Base-by-base conservation (phyloP, 1,139 yeast genomes). In the Diutina catenulata region DNA sequence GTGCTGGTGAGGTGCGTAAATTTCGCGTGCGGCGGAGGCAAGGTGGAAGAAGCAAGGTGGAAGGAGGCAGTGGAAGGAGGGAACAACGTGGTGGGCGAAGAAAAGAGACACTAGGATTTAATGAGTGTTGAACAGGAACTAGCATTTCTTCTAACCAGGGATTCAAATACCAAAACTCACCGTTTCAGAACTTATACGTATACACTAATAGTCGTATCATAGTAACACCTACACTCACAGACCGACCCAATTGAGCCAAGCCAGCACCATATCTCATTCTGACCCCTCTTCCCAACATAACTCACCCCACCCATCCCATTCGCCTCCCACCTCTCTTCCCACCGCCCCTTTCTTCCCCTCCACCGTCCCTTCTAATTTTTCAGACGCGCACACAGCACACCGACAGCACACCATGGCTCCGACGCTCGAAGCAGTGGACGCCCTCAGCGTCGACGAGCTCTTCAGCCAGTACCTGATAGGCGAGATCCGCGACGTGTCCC, bases 371-470 rank as follows among this genome's bases (percentile, higher is more conserved):
- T n/a, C n/a, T n/a, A n/a, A n/a, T n/a, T n/a, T n/a, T n/a, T n/a
- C n/a, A n/a, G n/a, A n/a, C n/a, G n/a, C n/a, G n/a, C n/a, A n/a
- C n/a, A n/a, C n/a, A n/a, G n/a, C n/a, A n/a, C n/a, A n/a, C n/a
- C n/a, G n/a, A n/a, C n/a, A n/a, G n/a, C n/a, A n/a, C n/a, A n/a
- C n/a, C n/a, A n/a, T n/a, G n/a, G n/a, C n/a, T n/a, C n/a, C n/a
- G n/a, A n/a, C n/a, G n/a, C n/a, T n/a, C n/a, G n/a, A n/a, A 27
- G 18, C 18, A 13, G 7, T 13, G 6, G 19, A 27, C 8, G 6
- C 23, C 23, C 24, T 31, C 25, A 20, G 24, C 9, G 35, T 31
- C 18, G 35, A 31, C 7, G 35, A 31, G 14, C 20, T 31, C 24
- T 31, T 31, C 21, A n/a, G 18, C 25, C 10, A 31, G 14, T 31